phyloP scores from a whole-genome alignment of 176 grass and related monocot genomes.

The Alloteropsis semialata region DNA sequence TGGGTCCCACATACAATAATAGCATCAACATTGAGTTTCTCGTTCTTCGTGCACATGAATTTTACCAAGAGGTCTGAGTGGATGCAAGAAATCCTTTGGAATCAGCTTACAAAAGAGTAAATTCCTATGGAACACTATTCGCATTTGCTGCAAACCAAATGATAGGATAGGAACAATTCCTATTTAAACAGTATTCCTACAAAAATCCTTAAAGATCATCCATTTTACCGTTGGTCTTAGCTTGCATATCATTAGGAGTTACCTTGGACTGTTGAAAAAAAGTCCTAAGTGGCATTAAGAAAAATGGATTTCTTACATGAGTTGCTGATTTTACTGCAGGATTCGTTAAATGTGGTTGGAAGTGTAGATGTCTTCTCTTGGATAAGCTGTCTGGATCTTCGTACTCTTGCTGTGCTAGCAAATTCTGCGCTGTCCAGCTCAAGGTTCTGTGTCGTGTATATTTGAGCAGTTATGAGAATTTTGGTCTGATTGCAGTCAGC shows the following conservation, averaged over 20 bases:
- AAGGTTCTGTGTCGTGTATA: slow-evolving; percentile 53
- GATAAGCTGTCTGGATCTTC: slow-evolving; percentile 73
- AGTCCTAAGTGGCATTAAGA: not conserved
- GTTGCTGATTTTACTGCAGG: slow-evolving; percentile 18
- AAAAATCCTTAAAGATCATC: not conserved
- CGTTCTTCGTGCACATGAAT: not conserved
- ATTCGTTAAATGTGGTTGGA: slow-evolving; percentile 2
- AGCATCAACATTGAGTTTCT: not conserved
- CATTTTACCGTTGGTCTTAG: not conserved
- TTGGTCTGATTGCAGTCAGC: not conserved
- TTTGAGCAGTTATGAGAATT: not conserved
- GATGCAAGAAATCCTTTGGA: not conserved
- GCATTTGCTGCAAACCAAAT: not conserved
- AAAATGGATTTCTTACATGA: not conserved
- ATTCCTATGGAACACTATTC: not conserved
- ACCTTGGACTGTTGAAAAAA: not conserved
- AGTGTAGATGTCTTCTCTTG: slow-evolving; percentile 67
- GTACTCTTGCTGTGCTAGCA: slow-evolving; percentile 57
- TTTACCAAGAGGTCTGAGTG: not conserved
- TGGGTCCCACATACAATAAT: not conserved
- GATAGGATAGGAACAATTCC: not conserved
- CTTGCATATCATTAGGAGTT: not conserved
- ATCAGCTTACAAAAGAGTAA: not conserved
- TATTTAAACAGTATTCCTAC: not conserved
- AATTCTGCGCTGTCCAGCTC: slow-evolving; percentile 79